phyloP scores from a whole-genome alignment of 306 rosid species.

The Glycine tomentella region DNA sequence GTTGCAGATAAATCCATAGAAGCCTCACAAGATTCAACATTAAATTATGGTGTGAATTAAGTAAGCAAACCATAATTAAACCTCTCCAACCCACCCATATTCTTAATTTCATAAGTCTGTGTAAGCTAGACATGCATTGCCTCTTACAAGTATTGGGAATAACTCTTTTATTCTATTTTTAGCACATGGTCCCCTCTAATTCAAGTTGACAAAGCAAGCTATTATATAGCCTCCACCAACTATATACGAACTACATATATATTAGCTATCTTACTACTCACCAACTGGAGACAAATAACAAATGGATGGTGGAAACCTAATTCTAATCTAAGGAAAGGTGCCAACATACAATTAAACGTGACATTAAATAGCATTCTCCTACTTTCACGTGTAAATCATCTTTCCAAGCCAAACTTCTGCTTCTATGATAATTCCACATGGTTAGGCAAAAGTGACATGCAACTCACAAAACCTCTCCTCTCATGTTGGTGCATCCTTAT shows the following conservation, averaged over 20 bases:
- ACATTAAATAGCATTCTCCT: constrained; percentile 22
- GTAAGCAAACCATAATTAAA: background rate
- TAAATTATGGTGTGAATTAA: constrained; percentile 24
- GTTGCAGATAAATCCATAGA: constrained; percentile 17
- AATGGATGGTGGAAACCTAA: constrained; percentile 35
- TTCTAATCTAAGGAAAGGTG: constrained; percentile 22
- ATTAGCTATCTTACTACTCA: background rate
- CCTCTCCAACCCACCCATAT: constrained; percentile 23
- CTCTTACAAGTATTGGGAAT: background rate
- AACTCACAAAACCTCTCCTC: constrained; percentile 26
- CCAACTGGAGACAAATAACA: constrained; percentile 22
- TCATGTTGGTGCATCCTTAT: background rate
- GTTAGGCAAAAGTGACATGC: constrained; percentile 32
- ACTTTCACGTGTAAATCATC: constrained; percentile 35
- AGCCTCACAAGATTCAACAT: constrained; percentile 33
- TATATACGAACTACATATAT: constrained; percentile 20
- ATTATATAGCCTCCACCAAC: constrained; percentile 25
- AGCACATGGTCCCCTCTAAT: constrained; percentile 13
- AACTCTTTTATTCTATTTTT: constrained; percentile 9
- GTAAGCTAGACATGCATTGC: constrained; percentile 30
- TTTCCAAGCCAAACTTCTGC: constrained; percentile 27
- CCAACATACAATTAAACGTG: background rate
- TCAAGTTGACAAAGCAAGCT: constrained; percentile 13
- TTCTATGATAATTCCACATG: constrained; percentile 16
- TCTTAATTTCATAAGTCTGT: constrained; percentile 24